These are phyloP conservation scores for Combretum micranthum DNA, from an alignment of 345 rosid species.

Conservation along the genomic window DNA sequence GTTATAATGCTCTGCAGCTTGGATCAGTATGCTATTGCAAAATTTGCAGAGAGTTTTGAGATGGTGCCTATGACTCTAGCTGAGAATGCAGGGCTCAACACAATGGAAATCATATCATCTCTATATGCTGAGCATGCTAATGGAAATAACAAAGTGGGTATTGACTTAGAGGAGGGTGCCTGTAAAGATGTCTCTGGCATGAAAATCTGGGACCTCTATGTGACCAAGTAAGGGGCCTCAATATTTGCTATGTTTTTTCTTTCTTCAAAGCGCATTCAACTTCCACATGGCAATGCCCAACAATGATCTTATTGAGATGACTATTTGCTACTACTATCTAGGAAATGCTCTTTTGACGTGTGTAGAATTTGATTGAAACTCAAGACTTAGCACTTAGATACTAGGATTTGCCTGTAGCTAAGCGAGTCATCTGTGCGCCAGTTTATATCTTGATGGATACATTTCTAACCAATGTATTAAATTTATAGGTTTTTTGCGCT, in stretches of 20 bases:
- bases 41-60: slow-evolving; percentile 97
- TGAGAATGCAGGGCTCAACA: slow-evolving; percentile 94
- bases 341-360: no score
- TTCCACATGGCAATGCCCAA: not conserved
- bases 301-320: no score
- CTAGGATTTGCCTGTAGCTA: no score
- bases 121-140: slow-evolving; percentile 88
- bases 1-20: slow-evolving; percentile 42
- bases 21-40: slow-evolving; percentile 92
- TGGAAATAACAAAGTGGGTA: slow-evolving; percentile 82
- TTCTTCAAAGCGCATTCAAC: not conserved
- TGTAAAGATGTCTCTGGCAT: slow-evolving; percentile 63
- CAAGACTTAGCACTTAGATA: no score
- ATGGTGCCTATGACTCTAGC: slow-evolving; percentile 85
- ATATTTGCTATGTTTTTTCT: not conserved
- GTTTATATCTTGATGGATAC: no score
- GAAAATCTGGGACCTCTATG: slow-evolving; percentile 81
- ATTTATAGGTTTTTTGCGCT: slow-evolving; percentile 75
- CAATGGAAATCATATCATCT: slow-evolving; percentile 89
- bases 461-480: not conserved
- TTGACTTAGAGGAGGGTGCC: slow-evolving; percentile 76
- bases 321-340: no score
- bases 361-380: no score
- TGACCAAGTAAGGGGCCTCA: slow-evolving; percentile 52
- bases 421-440: no score